phyloP scores from a whole-genome alignment of 140 eudicot species.

The Anethum foeniculum region DNA sequence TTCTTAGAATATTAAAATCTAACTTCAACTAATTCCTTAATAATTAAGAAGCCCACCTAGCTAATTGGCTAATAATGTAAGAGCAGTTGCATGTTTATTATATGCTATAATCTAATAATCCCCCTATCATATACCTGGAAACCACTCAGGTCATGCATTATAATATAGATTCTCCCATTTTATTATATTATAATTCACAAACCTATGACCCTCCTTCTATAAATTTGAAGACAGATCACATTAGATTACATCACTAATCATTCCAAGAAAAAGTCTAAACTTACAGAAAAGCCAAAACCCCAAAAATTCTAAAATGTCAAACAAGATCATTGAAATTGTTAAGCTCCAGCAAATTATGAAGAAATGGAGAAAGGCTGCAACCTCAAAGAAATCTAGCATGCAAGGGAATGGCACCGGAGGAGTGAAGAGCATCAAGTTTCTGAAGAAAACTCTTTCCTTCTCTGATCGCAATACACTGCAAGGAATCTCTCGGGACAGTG shows the following conservation, averaged over 20 bases:
- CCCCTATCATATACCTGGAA: constrained; percentile 6
- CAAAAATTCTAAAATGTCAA: constrained; percentile 45
- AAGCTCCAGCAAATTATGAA: constrained; percentile 85
- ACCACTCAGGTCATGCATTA: background rate
- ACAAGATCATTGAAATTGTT: constrained; percentile 86
- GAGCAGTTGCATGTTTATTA: background rate
- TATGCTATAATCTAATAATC: background rate
- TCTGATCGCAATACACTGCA: constrained; percentile 26
- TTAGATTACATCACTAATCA: constrained; percentile 4
- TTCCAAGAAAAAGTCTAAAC: constrained; percentile 1
- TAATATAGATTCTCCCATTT: background rate
- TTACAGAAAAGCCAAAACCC: background rate
- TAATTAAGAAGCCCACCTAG: constrained; percentile 4
- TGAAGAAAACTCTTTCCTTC: constrained; percentile 85
- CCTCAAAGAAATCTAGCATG: constrained; percentile 5
- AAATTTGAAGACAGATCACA: constrained; percentile 9
- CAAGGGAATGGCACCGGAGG: background rate
- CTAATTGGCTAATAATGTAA: constrained; percentile 1
- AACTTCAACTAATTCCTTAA: background rate
- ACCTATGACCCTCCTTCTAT: background rate
- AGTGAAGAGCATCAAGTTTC: constrained; percentile 54
- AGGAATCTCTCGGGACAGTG: constrained; percentile 6
- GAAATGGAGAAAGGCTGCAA: constrained; percentile 83
- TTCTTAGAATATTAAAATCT: background rate
- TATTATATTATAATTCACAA: no score